Evolutionary conservation across 768 basidiomycete genomes (phyloP).

Genomic region (Trametes punicea): DNA sequence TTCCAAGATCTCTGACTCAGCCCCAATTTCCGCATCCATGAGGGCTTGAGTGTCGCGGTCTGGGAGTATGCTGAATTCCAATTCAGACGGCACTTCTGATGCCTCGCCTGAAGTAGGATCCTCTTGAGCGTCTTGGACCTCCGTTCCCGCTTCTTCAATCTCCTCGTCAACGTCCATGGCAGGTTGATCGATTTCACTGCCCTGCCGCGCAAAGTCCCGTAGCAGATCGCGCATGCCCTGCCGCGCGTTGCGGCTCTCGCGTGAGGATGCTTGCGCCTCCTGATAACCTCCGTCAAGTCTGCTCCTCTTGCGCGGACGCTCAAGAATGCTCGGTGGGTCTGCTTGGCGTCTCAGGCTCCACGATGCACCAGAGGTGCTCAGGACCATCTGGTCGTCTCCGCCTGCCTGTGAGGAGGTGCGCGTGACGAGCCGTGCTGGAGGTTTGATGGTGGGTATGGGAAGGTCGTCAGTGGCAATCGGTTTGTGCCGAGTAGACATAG

Average conservation of each 20-base stretch:
- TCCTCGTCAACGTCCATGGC: slow-evolving; percentile 26
- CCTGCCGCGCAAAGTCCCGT: slow-evolving; percentile 51
- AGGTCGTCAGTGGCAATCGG: neutral
- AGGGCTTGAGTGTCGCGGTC: neutral
- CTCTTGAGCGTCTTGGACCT: neutral
- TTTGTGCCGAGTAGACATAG: neutral
- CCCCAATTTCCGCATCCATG: neutral
- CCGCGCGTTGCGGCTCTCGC: slow-evolving; percentile 22
- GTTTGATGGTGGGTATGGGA: slow-evolving; percentile 2
- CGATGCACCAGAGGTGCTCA: slow-evolving; percentile 49
- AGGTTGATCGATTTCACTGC: slow-evolving; percentile 35
- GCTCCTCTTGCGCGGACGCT: slow-evolving; percentile 38
- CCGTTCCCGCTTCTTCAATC: neutral
- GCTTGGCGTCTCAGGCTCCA: slow-evolving; percentile 41
- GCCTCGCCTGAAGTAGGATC: neutral
- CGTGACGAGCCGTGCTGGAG: neutral
- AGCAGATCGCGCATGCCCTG: slow-evolving; percentile 46
- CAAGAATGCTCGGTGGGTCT: slow-evolving; percentile 7
- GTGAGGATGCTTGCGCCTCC: neutral
- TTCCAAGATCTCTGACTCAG: neutral
- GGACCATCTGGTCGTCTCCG: slow-evolving; percentile 39
- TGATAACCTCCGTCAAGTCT: neutral
- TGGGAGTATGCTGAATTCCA: slow-evolving; percentile 15
- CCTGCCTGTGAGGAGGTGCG: neutral
- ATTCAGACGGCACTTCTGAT: slow-evolving; percentile 4